A percentile compares a stretch with the other conserved stretches of the same genome.
Evolutionary conservation across 129 eudicot species (phyloP).

Genomic region (Pittosporum tobira): DNA sequence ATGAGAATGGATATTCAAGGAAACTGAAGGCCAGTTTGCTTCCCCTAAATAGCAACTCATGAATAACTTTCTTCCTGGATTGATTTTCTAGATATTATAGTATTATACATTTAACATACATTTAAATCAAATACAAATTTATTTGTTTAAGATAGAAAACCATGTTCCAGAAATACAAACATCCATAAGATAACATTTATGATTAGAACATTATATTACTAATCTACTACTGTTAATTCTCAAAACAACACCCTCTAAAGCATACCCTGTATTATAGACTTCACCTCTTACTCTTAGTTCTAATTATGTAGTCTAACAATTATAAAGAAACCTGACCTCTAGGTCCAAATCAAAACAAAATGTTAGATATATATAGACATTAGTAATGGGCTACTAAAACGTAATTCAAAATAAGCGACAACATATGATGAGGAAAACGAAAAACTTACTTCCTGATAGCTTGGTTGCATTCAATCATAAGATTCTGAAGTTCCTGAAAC

Average conservation of each 20-base stretch:
- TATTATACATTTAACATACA: neutral
- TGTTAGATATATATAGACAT: too few relatives aligned
- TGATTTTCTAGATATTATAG: neutral
- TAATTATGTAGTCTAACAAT: neutral
- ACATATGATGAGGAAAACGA: neutral
- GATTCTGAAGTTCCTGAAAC: slow-evolving; percentile 67
- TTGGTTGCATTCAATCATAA: slow-evolving; percentile 66
- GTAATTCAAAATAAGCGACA: neutral
- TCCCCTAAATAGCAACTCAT: neutral
- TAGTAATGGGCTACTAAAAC: too few relatives aligned
- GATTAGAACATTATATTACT: too few relatives aligned
- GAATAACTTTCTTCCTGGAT: too few relatives aligned
- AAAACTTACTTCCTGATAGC: slow-evolving; percentile 49
- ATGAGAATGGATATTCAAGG: neutral
- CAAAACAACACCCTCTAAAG: neutral
- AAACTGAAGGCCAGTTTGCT: neutral
- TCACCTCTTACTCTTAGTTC: neutral
- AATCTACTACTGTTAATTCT: too few relatives aligned
- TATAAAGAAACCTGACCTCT: neutral
- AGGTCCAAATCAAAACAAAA: neutral
- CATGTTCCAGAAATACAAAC: too few relatives aligned
- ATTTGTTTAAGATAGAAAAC: neutral
- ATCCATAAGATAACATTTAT: too few relatives aligned
- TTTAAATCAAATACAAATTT: neutral
- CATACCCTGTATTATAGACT: neutral